Base-by-base conservation (phyloP, 1,284 basidiomycete species). In the Cryptococcus depauperatus region DNA sequence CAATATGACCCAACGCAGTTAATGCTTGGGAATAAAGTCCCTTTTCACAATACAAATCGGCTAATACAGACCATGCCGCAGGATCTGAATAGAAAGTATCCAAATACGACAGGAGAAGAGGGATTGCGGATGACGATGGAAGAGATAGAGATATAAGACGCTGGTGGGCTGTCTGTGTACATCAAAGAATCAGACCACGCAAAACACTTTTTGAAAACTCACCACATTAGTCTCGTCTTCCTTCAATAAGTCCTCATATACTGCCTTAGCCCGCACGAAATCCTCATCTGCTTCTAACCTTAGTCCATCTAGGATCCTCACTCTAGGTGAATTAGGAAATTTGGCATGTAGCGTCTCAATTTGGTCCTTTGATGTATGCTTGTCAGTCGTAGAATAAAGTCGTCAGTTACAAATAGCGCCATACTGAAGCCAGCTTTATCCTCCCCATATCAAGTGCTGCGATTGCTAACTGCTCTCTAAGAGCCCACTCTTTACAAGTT, bases 21-120 rank as follows among this genome's bases (percentile, higher is more conserved):
- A 66, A 43, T 5, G 48, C 50, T 51, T 62, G 62, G 9, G 25
- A 28, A 43, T 64, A 95, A 83, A 87, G 79, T 48, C 81, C 80
- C 56, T 83, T 81, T 13, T 80, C 77, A 2, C 82, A 76, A 62
- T 98, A 95, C 6, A 91, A 78, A 55, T 89, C 85, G 0, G 90
- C 85, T n/a, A 98, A 79, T 61, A 95, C 83, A 10, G 89, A 75
- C 95, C 93, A 98, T 4, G 79, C 91, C 55, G 92, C 85, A 0
- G 87, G 76, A 60, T 98, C 93, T 23, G 82, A 80, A 67, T 97
- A 97, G 69, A 93, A 91, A 0, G 83, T 90, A 62, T 97, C 93
- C 29, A 97, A 78, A 62, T 89, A 85, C 27, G 76, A 72, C 18
- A 82, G 80, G 5, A 98, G 77, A 52, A 87, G 80, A 9, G 82